Evolutionary conservation across 2,329 filamentous ascomycete species (phyloP), one percentile per base, ranked within the genome.

Genomic region (Fusarium setosum): DNA sequence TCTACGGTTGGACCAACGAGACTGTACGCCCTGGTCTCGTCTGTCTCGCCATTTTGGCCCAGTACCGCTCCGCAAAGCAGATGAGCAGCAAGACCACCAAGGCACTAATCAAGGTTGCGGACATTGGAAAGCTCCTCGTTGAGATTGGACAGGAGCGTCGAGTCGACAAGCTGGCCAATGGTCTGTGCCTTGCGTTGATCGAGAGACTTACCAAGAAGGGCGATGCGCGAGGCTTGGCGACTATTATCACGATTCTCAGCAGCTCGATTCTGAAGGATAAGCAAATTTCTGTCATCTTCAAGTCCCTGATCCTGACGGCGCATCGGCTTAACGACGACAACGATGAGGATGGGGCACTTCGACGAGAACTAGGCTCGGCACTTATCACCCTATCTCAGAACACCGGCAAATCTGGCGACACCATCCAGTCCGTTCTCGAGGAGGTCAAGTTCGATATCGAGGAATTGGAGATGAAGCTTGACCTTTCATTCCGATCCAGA

Each of bases 1-100:
- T 92, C 9, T 81, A 85, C 24, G 92, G 92, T 9, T 96, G 93
- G 89, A 91, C 88, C 3, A 79, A 83, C 40, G 90, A 94, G 61
- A 96, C 92, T 1, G 78, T 90, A 3, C 84, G 88, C 17, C 88
- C 92, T 15, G 94, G 90, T 11, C 83, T 97, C 1, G 88, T 93
- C 12, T 96, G 92, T 73, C 80, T 98, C 52, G 89, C 92, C 5
- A 89, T 97, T 18, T 82, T 98, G 38, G 91, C 93, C 2, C 92
- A 97, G 74, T 90, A 94, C 76, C 89, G 92, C 73, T 88, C 88
- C 4, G 86, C 89, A 5, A 86, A 88, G 61, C 86, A 87, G 63
- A 83, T 97, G 57, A 90, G 92, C 1, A 86, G 84, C 71, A 87
- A 87, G 61, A 88, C 95, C 5, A 85, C 90, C 26, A 93, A 89